Evolutionary conservation across 768 basidiomycete species (phyloP).

Genomic region (Hirschioporus abietinus): DNA sequence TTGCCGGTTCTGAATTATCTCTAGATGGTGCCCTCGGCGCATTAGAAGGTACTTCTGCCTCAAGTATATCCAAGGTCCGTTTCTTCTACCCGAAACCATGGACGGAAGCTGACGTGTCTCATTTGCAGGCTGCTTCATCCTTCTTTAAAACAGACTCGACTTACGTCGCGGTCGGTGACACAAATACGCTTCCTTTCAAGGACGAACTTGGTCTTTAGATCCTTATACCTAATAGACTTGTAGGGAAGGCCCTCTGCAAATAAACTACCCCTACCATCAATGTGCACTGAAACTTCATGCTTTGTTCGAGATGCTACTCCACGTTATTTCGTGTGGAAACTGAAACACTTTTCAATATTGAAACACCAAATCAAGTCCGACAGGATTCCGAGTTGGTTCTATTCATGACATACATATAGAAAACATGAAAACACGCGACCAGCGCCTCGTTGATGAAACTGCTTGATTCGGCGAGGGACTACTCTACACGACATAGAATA

Average conservation of each 20-base stretch:
- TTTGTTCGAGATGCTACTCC: neutral
- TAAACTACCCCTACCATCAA: neutral
- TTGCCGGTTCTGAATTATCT: constrained; percentile 51
- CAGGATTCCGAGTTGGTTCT: no score
- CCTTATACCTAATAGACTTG: neutral
- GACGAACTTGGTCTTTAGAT: constrained; percentile 74
- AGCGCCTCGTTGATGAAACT: no score
- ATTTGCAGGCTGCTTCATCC: constrained; percentile 50
- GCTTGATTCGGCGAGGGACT: no score
- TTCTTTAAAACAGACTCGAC: constrained; percentile 78
- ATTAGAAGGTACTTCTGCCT: constrained; percentile 63
- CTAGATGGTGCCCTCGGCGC: constrained; percentile 59
- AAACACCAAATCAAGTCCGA: no score
- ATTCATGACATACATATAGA: no score
- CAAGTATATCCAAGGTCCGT: constrained; percentile 67
- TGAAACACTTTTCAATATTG: no score
- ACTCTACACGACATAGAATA: neutral
- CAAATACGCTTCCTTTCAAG: constrained; percentile 69
- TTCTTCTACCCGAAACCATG: neutral
- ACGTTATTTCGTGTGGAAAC: no score
- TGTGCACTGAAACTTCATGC: neutral
- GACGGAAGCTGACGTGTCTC: neutral
- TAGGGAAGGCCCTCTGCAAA: neutral
- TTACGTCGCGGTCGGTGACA: constrained; percentile 81
- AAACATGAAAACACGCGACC: no score